Evolutionary conservation across 345 rosid genomes (phyloP).

Genomic region (Cardamine occulta): DNA sequence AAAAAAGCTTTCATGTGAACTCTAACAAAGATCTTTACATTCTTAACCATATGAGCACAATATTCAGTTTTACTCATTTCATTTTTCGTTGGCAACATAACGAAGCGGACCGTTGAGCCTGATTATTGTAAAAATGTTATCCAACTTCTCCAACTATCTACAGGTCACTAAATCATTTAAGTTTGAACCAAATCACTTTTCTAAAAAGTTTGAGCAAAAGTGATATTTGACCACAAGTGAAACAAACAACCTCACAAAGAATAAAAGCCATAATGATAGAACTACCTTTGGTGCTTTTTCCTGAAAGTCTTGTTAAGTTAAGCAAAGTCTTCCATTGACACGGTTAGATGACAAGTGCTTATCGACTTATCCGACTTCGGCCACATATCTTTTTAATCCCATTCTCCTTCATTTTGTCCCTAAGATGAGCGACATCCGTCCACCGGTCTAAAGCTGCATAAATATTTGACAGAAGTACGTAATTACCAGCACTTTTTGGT

Average conservation of each 20-base stretch:
- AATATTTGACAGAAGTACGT: conserved; percentile 71
- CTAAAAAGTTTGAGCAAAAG: background rate
- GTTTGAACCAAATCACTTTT: background rate
- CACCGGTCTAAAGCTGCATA: conserved; percentile 71
- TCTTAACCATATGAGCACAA: conserved; percentile 3
- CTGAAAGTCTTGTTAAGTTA: conserved; percentile 18
- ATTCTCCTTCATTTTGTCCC: conserved; percentile 65
- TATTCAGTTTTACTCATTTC: background rate
- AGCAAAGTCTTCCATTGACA: background rate
- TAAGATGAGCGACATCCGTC: conserved; percentile 60
- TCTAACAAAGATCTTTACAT: conserved; percentile 9
- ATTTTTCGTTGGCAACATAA: conserved; percentile 1
- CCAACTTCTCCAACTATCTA: background rate
- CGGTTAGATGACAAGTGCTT: background rate
- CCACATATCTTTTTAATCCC: conserved; percentile 66
- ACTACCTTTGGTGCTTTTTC: conserved; percentile 10
- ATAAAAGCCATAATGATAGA: conserved; percentile 18
- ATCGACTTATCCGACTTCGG: conserved; percentile 51
- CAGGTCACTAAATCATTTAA: background rate
- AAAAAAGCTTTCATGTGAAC: conserved; percentile 5
- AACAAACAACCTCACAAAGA: background rate
- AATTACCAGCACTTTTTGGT: conserved; percentile 62
- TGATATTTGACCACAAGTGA: background rate
- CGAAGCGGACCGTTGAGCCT: background rate
- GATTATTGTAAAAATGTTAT: background rate